Percentiles rank a stretch among this genome's conserved stretches.
These are phyloP conservation scores for Panellus pusillus DNA, from an alignment of 768 basidiomycete species.

Conservation along the genomic window DNA sequence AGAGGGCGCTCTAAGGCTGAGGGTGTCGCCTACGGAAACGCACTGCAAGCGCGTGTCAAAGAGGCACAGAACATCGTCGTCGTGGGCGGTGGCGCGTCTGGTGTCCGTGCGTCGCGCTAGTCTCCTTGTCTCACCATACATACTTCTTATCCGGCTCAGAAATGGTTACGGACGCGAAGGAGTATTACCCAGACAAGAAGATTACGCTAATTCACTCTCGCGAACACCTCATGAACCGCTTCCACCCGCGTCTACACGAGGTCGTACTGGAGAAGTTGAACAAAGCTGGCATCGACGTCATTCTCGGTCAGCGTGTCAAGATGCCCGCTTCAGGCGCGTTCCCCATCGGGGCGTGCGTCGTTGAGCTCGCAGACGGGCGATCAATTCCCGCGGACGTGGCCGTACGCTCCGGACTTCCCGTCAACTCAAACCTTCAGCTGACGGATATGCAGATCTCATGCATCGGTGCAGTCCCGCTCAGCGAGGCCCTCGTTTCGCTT, in stretches of 20 bases:
- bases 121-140: background rate
- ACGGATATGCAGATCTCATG: constrained; percentile 26
- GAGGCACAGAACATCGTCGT: constrained; percentile 44
- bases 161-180: constrained; percentile 47
- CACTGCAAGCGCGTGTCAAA: constrained; percentile 32
- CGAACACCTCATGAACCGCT: constrained; percentile 41
- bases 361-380: constrained; percentile 39
- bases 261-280: constrained; percentile 29
- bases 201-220: constrained; percentile 53
- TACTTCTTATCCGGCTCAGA: constrained; percentile 29
- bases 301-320: constrained; percentile 40
- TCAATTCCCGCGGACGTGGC: constrained; percentile 41
- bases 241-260: constrained; percentile 38
- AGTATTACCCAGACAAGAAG: constrained; percentile 38
- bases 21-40: constrained; percentile 25
- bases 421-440: background rate
- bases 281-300: constrained; percentile 36
- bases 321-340: constrained; percentile 28
- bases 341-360: constrained; percentile 30
- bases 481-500: constrained; percentile 23
- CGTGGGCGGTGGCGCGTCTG: constrained; percentile 61
- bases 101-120: constrained; percentile 46
- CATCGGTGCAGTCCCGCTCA: constrained; percentile 31
- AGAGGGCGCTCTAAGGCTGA: constrained; percentile 23
- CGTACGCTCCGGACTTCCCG: constrained; percentile 26